phyloP scores from a whole-genome alignment of 257 asterid species.

The Forsythia viridissima region DNA sequence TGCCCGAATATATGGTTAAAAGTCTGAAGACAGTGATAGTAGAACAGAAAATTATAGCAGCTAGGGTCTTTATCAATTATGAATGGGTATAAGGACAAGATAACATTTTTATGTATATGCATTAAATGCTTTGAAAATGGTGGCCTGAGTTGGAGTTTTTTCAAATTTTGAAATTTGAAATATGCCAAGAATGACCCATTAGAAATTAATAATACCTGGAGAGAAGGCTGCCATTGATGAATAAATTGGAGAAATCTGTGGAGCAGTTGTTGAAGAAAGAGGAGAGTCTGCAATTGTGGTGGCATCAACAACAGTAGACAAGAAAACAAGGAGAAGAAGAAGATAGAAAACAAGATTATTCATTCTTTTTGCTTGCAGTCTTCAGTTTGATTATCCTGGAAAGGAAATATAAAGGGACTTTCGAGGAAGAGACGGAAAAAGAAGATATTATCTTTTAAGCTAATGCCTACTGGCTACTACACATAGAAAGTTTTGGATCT shows the following conservation, averaged over 20 bases:
- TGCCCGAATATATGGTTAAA: neutral
- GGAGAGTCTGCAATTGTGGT: slow-evolving; percentile 15
- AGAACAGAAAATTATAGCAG: neutral
- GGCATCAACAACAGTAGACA: slow-evolving; percentile 6
- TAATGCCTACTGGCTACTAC: too few species aligned
- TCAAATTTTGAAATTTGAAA: slow-evolving; percentile 10
- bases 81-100: too few species aligned
- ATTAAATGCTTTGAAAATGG: slow-evolving; percentile 30
- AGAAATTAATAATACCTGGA: slow-evolving; percentile 33
- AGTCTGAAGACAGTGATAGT: neutral
- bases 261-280: slow-evolving; percentile 14
- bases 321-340: neutral
- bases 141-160: slow-evolving; percentile 6
- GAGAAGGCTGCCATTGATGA: slow-evolving; percentile 31
- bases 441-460: too few species aligned
- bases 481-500: neutral
- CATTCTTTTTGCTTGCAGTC: neutral
- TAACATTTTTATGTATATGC: neutral
- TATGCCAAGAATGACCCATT: neutral
- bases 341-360: slow-evolving; percentile 9
- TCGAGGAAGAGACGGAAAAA: too few species aligned
- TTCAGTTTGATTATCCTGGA: too few species aligned
- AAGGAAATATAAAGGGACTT: too few species aligned
- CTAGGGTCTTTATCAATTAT: neutral
- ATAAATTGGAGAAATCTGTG: slow-evolving; percentile 29